Evolutionary conservation across 1,284 basidiomycete species (phyloP), one percentile per base, ranked within the genome.

Genomic region (Cutaneotrichosporon spelunceum): DNA sequence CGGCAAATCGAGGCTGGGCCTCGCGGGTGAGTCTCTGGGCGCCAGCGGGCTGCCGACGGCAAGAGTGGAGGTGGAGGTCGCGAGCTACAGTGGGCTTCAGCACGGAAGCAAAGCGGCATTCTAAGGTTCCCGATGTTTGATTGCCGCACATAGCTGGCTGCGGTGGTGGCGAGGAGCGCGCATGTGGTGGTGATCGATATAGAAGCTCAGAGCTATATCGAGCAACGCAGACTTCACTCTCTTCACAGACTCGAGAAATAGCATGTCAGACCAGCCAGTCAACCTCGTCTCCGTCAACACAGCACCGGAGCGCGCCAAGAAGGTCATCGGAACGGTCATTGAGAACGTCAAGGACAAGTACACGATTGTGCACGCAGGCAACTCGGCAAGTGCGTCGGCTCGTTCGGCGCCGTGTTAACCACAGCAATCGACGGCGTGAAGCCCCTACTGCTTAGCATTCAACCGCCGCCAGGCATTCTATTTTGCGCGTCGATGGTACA

Each of bases 221-320:
- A n/a, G 39, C 16, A 42, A 53, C 48, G 14, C 27, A 8, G n/a
- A n/a, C 8, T 53, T 23, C 6, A 2, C 26, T 34, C 29, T 26
- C n/a, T 30, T 53, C 45, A 26, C 39, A 8, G 24, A 48, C 9
- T 48, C 26, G 24, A 30, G 4, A 11, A 33, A 11, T 5, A 33
- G 8, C 44, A 56, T 45, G 44, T 30, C 44, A 14, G 11, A 64
- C 16, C 68, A 53, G 14, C 2, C 73, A 24, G 63, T 78, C 67
- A 73, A 72, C 65, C 73, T 78, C 57, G 69, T 78, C 36, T 73
- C 72, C 7, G 77, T 78, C 59, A 78, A 79, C 65, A 79, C 76
- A 8, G 72, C 70, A 16, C 76, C 74, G 1, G 76, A 78, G 19
- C 68, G 76, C 19, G 77, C 76, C 10, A 70, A 72, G 58, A 65